Percentiles rank a stretch among this genome's conserved stretches.
Conservation (phyloP, 2,329 filamentous ascomycete genomes). For the Arachnomyces sp. region DNA sequence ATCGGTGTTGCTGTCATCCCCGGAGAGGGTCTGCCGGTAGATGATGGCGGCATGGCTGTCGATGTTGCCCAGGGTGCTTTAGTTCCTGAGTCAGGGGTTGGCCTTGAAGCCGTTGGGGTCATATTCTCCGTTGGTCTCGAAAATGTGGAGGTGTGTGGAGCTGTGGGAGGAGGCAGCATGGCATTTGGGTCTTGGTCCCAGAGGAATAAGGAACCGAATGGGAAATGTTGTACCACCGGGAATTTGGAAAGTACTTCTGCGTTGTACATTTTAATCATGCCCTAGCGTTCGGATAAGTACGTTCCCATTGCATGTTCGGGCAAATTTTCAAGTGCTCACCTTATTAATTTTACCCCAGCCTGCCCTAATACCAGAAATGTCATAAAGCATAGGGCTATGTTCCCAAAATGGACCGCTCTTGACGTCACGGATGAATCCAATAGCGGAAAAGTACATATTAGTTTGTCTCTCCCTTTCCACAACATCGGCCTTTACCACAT, state of each 20-base stretch:
- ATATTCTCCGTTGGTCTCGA: background rate
- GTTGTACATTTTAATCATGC: slow-evolving; percentile 99
- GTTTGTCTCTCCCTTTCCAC: slow-evolving; percentile 58
- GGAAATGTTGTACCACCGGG: slow-evolving; percentile 95
- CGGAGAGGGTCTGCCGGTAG: slow-evolving; percentile 16
- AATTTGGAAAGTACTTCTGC: slow-evolving; percentile 95
- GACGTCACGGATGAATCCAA: slow-evolving; percentile 96
- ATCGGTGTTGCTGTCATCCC: slow-evolving; percentile 16
- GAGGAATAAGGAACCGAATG: slow-evolving; percentile 70
- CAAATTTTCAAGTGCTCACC: slow-evolving; percentile 28
- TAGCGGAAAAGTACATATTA: slow-evolving; percentile 90
- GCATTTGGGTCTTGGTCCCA: slow-evolving; percentile 65
- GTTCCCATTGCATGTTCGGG: background rate
- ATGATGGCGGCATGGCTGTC: slow-evolving; percentile 11
- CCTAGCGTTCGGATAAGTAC: slow-evolving; percentile 40
- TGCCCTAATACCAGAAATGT: slow-evolving; percentile 81
- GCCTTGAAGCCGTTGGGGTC: slow-evolving; percentile 8
- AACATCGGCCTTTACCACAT: slow-evolving; percentile 57
- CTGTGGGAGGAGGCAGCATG: slow-evolving; percentile 32
- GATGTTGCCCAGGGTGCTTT: slow-evolving; percentile 30
- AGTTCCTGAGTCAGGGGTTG: slow-evolving; percentile 18
- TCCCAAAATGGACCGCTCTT: slow-evolving; percentile 97
- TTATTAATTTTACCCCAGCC: slow-evolving; percentile 99
- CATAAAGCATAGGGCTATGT: slow-evolving; percentile 87
- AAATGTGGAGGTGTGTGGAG: slow-evolving; percentile 44